Evolutionary conservation across 2,329 filamentous ascomycete genomes (phyloP).

Genomic region (Exophiala oligosperma): DNA sequence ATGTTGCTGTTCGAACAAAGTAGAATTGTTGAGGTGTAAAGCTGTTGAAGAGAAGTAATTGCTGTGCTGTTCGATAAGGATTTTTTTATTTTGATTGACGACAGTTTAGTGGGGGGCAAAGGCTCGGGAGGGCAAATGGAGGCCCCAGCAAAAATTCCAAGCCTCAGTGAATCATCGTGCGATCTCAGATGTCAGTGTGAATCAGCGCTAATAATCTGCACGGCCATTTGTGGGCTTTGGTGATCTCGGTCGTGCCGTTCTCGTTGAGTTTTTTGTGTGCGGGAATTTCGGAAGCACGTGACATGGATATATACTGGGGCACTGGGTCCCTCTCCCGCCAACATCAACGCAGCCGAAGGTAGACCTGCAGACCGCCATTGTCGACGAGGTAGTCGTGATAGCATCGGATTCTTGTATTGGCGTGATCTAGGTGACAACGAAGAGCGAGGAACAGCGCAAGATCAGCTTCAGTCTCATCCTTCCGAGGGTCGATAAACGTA

Average conservation of each 20-base stretch:
- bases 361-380: not conserved
- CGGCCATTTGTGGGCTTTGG: not conserved
- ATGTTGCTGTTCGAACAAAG: not conserved
- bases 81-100: slow-evolving; percentile 17
- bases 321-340: too few species aligned
- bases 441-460: too few species aligned
- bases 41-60: slow-evolving; percentile 5
- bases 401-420: too few species aligned
- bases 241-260: not conserved
- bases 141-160: not conserved
- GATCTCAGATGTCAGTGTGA: not conserved
- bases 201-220: slow-evolving; percentile 1
- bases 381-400: not conserved
- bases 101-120: slow-evolving; percentile 22
- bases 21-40: slow-evolving; percentile 6
- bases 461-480: not conserved
- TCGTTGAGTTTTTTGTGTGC: slow-evolving; percentile 1
- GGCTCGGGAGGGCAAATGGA: not conserved
- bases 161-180: not conserved
- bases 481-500: slow-evolving; percentile 7
- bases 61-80: slow-evolving; percentile 13
- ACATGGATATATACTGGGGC: not conserved
- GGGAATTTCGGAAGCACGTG: slow-evolving; percentile 13
- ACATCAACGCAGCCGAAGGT: not conserved
- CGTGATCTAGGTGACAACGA: too few species aligned